Base-by-base conservation (phyloP, 208 protist genomes). In the Trypanosoma brucei region DNA sequence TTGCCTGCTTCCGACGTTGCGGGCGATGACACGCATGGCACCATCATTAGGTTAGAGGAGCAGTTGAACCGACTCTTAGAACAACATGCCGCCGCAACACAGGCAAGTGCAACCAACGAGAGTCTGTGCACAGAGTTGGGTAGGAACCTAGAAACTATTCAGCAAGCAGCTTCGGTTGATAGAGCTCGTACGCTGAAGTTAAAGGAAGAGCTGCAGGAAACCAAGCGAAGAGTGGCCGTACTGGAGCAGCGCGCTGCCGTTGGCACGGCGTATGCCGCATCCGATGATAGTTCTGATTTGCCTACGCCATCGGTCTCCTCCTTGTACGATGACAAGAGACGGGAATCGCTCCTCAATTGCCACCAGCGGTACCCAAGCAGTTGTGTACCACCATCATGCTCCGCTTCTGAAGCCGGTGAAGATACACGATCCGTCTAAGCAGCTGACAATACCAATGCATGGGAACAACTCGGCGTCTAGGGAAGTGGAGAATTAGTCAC, bases 151-250 rank as follows among this genome's bases (percentile, higher is more conserved):
- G 75, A 71, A 13, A 51, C 59, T 45, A 76, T 89, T 13, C 80
- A 90, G 63, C 64, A 86, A 35, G 76, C 68, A 2, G 79, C 81
- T 0, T 91, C 85, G 53, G 72, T 89, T 37, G 78, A 88, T 55
- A 76, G 75, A 7, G 82, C 83, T 3, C 75, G 78, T 7, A 76
- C 79, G 11, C 62, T 75, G 1, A 92, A 91, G 67, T 66, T 91
- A 44, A 79, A 76, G 69, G 82, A 90, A 34, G 83, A 92, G 40
- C 59, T 94, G 50, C 39, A 68, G 48, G 70, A 81, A 52, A 74
- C 76, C 2, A 74, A 71, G n/a, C 33, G 55, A 3, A 68, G 75
- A 1, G 50, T 89, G n/a, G 50, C 56, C 0, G 72, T 73, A n/a
- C 13, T 76, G 54, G 72, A 81, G 48, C 38, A 50, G 2, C 57